Evolutionary conservation across 352 stramenopile species (phyloP).

Genomic region (Globisporangium canariense): DNA sequence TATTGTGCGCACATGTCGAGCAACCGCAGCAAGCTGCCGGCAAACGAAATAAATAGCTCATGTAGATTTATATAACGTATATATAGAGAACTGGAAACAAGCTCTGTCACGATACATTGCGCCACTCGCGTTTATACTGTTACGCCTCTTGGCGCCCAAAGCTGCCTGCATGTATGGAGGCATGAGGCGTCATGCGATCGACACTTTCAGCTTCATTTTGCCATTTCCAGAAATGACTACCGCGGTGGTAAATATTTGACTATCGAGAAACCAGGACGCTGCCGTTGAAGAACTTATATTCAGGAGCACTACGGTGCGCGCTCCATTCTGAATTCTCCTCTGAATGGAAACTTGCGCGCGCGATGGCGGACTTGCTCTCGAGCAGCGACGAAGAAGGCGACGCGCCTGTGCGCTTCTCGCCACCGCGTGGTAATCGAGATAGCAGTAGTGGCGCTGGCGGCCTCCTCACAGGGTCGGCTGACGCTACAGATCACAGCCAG

Average conservation of each 20-base stretch:
- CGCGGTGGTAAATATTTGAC: constrained; percentile 10
- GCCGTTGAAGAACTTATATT: constrained; percentile 8
- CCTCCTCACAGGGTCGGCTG: background rate
- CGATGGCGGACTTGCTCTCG: constrained; percentile 64
- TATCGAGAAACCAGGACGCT: background rate
- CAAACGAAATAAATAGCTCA: constrained; percentile 8
- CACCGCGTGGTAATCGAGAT: background rate
- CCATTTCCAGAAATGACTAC: constrained; percentile 12
- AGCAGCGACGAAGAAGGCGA: constrained; percentile 43
- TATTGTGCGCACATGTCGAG: background rate
- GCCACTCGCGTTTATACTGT: background rate
- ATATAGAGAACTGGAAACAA: constrained; percentile 16
- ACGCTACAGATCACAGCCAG: constrained; percentile 11
- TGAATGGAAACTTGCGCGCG: constrained; percentile 2
- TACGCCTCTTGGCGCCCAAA: background rate
- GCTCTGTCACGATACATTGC: constrained; percentile 1
- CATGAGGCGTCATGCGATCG: too few relatives aligned
- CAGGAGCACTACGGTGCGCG: background rate
- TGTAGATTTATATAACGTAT: constrained; percentile 29
- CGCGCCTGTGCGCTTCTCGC: constrained; percentile 5
- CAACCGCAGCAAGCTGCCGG: background rate
- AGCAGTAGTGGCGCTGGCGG: background rate
- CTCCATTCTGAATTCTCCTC: background rate
- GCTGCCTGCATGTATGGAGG: background rate
- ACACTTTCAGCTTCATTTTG: too few relatives aligned